A percentile compares a stretch with the other conserved stretches of the same genome.
phyloP scores from a whole-genome alignment of 345 rosid species.

The Camelina hispida region DNA sequence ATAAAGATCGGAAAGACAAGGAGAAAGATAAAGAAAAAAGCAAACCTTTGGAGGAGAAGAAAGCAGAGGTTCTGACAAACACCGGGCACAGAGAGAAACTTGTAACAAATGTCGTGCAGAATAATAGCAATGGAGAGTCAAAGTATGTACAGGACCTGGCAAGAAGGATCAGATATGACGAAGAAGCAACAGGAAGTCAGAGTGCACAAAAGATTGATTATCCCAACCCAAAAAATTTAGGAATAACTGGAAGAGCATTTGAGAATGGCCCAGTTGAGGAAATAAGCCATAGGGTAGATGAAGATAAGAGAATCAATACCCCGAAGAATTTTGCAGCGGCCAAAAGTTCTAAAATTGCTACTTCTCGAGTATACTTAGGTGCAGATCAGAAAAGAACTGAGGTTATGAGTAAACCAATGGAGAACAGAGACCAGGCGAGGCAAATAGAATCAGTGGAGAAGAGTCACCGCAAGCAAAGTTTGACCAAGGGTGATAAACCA shows the following conservation, averaged over 20 bases:
- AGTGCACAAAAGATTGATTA: slow-evolving; percentile 34
- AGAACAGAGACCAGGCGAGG: slow-evolving; percentile 46
- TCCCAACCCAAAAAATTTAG: slow-evolving; percentile 27
- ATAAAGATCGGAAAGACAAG: slow-evolving; percentile 49
- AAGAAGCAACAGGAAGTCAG: slow-evolving; percentile 52
- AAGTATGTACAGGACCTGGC: slow-evolving; percentile 57
- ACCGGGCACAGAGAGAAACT: slow-evolving; percentile 41
- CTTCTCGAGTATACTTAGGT: slow-evolving; percentile 34
- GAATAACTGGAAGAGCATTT: slow-evolving; percentile 24
- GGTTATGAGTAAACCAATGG: slow-evolving; percentile 46
- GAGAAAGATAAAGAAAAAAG: slow-evolving; percentile 52
- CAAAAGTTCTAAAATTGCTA: slow-evolving; percentile 41
- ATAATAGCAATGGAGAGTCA: slow-evolving; percentile 48
- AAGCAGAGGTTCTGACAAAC: slow-evolving; percentile 38
- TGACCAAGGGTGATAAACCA: slow-evolving; percentile 45
- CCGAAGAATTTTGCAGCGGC: slow-evolving; percentile 41
- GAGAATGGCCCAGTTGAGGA: slow-evolving; percentile 30
- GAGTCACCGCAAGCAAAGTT: slow-evolving; percentile 44
- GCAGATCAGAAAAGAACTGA: slow-evolving; percentile 49
- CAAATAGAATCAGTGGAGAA: slow-evolving; percentile 49
- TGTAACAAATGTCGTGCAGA: slow-evolving; percentile 44
- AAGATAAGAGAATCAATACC: slow-evolving; percentile 47
- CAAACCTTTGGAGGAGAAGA: slow-evolving; percentile 44
- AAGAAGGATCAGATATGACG: slow-evolving; percentile 56
- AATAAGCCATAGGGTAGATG: slow-evolving; percentile 41